Percentiles rank a stretch among this genome's conserved stretches.
phyloP scores from a whole-genome alignment of 2,329 filamentous ascomycete species.

The Colletotrichum sp. region DNA sequence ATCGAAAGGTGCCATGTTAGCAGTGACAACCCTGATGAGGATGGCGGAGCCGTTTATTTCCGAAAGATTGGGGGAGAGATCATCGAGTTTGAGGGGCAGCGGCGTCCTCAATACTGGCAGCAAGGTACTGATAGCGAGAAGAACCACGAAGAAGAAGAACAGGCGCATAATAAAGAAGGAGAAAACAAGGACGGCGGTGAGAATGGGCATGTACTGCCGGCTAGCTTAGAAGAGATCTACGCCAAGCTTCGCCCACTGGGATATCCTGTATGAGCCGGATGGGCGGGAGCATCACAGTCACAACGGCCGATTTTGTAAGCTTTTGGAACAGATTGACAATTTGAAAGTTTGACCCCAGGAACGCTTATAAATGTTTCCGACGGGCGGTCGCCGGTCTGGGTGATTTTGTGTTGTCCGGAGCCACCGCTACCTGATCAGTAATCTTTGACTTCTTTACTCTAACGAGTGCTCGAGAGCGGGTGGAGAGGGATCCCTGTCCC shows the following conservation, averaged over 20 bases:
- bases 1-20: neutral
- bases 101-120: neutral
- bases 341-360: neutral
- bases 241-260: neutral
- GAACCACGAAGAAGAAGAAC: neutral
- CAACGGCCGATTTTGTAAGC: neutral
- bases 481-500: neutral
- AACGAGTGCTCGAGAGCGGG: neutral
- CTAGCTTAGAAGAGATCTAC: neutral
- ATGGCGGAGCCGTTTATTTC: neutral
- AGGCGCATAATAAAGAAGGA: rapidly evolving
- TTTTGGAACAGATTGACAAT: neutral
- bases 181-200: neutral
- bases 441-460: neutral
- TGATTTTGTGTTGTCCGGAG: neutral
- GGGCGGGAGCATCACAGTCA: neutral
- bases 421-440: neutral
- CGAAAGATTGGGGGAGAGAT: neutral
- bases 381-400: neutral
- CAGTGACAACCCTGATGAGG: neutral
- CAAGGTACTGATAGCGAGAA: rapidly evolving
- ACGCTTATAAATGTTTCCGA: neutral
- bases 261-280: neutral
- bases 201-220: neutral
- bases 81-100: rapidly evolving